Percentiles rank a stretch among this genome's conserved stretches.
Conservation (phyloP, 1,284 basidiomycete genomes). For the Trichosporon coremiiforme region DNA sequence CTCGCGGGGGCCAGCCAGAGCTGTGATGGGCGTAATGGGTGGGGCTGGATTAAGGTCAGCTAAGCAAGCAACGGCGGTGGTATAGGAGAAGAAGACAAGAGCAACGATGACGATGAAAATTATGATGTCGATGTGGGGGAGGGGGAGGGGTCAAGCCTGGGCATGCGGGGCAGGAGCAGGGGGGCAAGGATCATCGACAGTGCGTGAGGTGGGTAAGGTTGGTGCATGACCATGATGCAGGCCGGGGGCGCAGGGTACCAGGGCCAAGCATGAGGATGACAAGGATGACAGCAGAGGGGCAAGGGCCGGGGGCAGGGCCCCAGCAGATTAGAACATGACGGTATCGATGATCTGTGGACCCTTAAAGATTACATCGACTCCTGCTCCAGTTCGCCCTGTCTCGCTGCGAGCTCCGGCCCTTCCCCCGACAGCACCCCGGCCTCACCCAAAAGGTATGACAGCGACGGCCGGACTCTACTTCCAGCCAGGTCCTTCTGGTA, state of each 20-base stretch:
- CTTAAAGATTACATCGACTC: slow-evolving; percentile 4
- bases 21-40: not conserved
- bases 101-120: slow-evolving; percentile 10
- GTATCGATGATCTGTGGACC: slow-evolving; percentile 17
- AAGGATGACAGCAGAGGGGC: not conserved
- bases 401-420: too few relatives aligned
- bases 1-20: slow-evolving; percentile 3
- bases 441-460: not conserved
- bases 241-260: not conserved
- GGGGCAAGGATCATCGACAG: not conserved
- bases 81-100: not conserved
- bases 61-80: slow-evolving; percentile 2
- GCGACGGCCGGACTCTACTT: not conserved
- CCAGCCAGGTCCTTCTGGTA: not conserved
- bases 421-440: not conserved
- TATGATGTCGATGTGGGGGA: not conserved
- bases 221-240: not conserved
- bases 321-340: slow-evolving; percentile 17
- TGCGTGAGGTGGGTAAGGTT: not conserved
- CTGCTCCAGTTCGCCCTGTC: not conserved
- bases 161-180: slow-evolving; percentile 5
- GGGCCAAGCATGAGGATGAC: not conserved
- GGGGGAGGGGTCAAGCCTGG: not conserved
- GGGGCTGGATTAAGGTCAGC: slow-evolving; percentile 14
- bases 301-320: not conserved